phyloP scores from a whole-genome alignment of 441 rosid species.

The Populus hybrid region DNA sequence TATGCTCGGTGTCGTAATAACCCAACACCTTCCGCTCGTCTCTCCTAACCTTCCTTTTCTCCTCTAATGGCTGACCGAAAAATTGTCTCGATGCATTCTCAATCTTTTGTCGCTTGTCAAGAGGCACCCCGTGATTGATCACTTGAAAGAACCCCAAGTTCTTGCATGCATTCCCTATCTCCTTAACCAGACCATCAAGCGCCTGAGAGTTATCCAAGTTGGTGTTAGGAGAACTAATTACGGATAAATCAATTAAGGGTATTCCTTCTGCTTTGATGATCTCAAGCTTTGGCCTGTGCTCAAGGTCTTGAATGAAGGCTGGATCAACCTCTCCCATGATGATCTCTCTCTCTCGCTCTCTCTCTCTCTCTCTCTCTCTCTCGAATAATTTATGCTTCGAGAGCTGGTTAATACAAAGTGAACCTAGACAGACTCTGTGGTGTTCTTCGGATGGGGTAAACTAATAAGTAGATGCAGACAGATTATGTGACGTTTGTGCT shows the following conservation, averaged over 20 bases:
- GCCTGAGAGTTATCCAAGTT: background rate
- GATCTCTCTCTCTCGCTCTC: too few relatives aligned
- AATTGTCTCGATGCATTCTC: conserved; percentile 36
- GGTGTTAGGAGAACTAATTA: conserved; percentile 11
- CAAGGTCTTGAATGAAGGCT: conserved; percentile 36
- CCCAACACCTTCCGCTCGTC: conserved; percentile 45
- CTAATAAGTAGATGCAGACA: too few relatives aligned
- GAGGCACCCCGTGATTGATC: conserved; percentile 65
- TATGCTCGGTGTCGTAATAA: conserved; percentile 60
- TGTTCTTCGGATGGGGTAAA: too few relatives aligned
- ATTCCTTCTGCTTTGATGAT: conserved; percentile 26
- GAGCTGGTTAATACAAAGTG: too few relatives aligned
- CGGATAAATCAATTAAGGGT: conserved; percentile 58
- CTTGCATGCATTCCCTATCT: conserved; percentile 53
- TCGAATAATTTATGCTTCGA: too few relatives aligned
- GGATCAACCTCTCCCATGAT: conserved; percentile 39
- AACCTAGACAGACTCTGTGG: too few relatives aligned
- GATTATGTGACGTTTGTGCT: too few relatives aligned
- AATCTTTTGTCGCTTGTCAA: conserved; percentile 30
- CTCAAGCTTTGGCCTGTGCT: conserved; percentile 37
- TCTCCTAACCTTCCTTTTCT: conserved; percentile 51
- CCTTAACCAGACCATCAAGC: conserved; percentile 25
- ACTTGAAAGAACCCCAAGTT: conserved; percentile 70
- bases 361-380: too few relatives aligned
- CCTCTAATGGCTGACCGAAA: conserved; percentile 44